These are phyloP conservation scores for Termitomyces sp. DNA, from an alignment of 768 basidiomycete genomes.

Conservation along the genomic window DNA sequence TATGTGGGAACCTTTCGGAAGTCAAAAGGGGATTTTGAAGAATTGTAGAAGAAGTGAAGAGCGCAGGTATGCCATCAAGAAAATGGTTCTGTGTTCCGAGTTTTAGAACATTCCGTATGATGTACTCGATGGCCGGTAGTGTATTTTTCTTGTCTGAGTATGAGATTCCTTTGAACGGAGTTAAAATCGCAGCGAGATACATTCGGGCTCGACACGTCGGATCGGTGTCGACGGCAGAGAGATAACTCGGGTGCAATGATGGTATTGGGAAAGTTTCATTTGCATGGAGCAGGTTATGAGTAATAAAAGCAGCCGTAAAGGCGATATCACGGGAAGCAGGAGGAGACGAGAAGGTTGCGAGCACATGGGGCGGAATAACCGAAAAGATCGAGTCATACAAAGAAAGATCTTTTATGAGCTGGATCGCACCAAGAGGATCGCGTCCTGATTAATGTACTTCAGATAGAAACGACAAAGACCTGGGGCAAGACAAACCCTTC, in stretches of 20 bases:
- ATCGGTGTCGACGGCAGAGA: conserved; percentile 33
- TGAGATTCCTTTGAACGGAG: conserved; percentile 58
- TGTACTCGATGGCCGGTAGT: conserved; percentile 53
- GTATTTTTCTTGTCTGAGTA: conserved; percentile 66
- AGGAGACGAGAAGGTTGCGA: conserved; percentile 37
- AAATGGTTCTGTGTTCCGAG: conserved; percentile 74
- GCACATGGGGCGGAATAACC: conserved; percentile 41
- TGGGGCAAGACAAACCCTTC: conserved; percentile 45
- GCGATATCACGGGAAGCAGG: conserved; percentile 35
- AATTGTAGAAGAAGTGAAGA: conserved; percentile 51
- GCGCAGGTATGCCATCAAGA: conserved; percentile 65
- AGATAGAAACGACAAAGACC: background rate
- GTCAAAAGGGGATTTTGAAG: conserved; percentile 31
- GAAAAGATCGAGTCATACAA: conserved; percentile 67
- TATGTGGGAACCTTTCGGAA: conserved; percentile 26
- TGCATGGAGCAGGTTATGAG: conserved; percentile 42
- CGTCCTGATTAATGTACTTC: conserved; percentile 39
- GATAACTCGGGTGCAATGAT: conserved; percentile 40
- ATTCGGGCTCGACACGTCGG: conserved; percentile 48
- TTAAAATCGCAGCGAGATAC: conserved; percentile 75
- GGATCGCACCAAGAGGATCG: conserved; percentile 68
- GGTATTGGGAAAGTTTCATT: conserved; percentile 26
- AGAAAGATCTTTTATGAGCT: conserved; percentile 67
- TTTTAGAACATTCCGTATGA: conserved; percentile 81
- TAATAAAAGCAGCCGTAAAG: conserved; percentile 52